phyloP scores from a whole-genome alignment of 495 filamentous ascomycete species.

The Annulohypoxylon stygium region DNA sequence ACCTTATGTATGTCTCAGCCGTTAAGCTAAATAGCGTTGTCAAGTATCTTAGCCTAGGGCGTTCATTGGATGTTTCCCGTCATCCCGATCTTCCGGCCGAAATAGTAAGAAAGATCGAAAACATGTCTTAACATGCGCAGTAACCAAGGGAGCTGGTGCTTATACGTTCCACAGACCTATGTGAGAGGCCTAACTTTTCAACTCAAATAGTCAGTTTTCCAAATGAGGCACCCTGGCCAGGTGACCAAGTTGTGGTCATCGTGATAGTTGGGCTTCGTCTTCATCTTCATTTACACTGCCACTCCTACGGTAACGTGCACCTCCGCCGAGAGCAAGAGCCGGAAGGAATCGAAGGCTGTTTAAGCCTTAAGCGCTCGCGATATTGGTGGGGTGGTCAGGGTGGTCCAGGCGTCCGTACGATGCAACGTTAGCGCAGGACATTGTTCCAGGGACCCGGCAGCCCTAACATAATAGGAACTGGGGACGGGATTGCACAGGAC shows the following conservation, averaged over 20 bases:
- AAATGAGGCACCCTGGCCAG: background rate
- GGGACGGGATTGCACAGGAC: slow-evolving; percentile 14
- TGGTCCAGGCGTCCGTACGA: slow-evolving; percentile 9
- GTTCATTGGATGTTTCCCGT: slow-evolving; percentile 8
- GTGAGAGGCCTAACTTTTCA: background rate
- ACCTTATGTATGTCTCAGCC: slow-evolving; percentile 39
- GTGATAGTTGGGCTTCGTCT: background rate
- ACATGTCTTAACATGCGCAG: slow-evolving; percentile 35
- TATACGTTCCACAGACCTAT: slow-evolving; percentile 21
- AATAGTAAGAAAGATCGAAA: slow-evolving; percentile 30
- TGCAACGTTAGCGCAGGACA: slow-evolving; percentile 32
- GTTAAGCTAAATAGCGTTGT: slow-evolving; percentile 16
- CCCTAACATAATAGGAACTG: slow-evolving; percentile 17
- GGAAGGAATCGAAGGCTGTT: slow-evolving; percentile 3
- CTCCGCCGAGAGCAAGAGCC: background rate
- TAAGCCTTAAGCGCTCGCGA: slow-evolving; percentile 10
- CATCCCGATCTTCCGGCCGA: slow-evolving; percentile 18
- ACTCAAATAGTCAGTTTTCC: background rate
- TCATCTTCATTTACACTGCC: slow-evolving; percentile 2
- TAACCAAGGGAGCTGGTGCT: slow-evolving; percentile 12
- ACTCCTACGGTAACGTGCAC: slow-evolving; percentile 11
- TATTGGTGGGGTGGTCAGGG: slow-evolving; percentile 12
- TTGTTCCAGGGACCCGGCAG: slow-evolving; percentile 42
- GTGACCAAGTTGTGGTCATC: background rate
- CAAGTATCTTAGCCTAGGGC: background rate